Base-by-base conservation (phyloP, 108 stramenopile genomes). In the Seminavis robusta region DNA sequence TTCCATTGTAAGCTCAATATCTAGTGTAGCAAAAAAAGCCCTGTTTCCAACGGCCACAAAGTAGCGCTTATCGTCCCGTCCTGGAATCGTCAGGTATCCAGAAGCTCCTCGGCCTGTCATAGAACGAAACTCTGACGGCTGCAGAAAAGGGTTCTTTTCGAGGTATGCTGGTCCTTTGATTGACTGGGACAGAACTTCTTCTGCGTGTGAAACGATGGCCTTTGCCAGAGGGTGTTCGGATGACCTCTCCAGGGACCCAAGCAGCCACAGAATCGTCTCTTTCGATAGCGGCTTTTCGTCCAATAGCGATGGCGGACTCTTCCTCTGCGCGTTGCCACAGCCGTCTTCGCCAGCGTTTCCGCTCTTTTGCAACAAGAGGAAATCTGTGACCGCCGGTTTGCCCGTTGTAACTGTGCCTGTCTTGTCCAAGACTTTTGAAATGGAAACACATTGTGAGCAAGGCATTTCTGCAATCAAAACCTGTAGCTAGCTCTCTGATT, bases 361-460 rank as follows among this genome's bases (percentile, higher is more conserved):
- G 41, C 52, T 27, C 51, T 69, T 47, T 56, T 80, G 16, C 61
- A 84, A 70, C 24, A 81, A 69, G 21, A 81, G 56, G 33, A 65
- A 77, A 47, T 85, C 84, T 25, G 82, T 79, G 13, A 93, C 66
- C 16, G 77, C 79, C 10, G 92, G 86, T 67, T 81, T 72, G 5
- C 96, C 96, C 33, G 63, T 51, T 10, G 98, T 99, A 23, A 99
- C 65, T 19, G 98, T 99, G 6, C 97, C 97, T n/a, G 99, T 99
- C 80, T 99, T 99, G 79, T 99, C 99, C 67, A 99, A 88, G 10
- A 90, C 60, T 37, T 97, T 79, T 10, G 49, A 57, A 61, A 29
- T 37, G n/a, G n/a, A n/a, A n/a, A n/a, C n/a, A n/a, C n/a, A 28
- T 10, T 23, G 19, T n/a, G 47, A 0, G 29, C 36, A 28, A 4